These are phyloP conservation scores for Smittium culicis DNA, from an alignment of 371 early-diverging fungal species.

Conservation along the genomic window DNA sequence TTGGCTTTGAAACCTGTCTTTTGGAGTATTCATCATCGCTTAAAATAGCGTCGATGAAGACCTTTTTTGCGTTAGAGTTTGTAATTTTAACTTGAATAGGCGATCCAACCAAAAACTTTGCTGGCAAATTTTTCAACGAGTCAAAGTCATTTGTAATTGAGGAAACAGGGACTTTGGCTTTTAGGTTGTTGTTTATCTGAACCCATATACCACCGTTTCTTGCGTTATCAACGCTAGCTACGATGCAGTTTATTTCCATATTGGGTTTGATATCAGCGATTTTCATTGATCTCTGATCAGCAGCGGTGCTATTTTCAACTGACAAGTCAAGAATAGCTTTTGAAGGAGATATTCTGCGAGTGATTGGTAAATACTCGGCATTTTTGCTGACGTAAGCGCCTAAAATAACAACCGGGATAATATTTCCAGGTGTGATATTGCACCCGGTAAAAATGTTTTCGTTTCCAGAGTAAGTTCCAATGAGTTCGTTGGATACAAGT, in stretches of 20 bases:
- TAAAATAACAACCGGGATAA: conserved; percentile 43
- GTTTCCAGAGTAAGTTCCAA: conserved; percentile 30
- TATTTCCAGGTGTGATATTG: conserved; percentile 24
- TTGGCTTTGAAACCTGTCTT: background rate
- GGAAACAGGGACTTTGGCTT: conserved; percentile 36
- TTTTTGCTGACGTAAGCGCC: conserved; percentile 44
- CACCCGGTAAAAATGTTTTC: conserved; percentile 29
- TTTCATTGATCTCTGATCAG: conserved; percentile 16
- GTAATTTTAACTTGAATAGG: conserved; percentile 43
- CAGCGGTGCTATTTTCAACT: conserved; percentile 13
- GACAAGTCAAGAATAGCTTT: conserved; percentile 39
- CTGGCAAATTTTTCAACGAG: conserved; percentile 32
- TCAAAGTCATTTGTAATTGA: conserved; percentile 35
- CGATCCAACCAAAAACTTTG: conserved; percentile 39
- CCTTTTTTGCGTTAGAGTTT: conserved; percentile 33
- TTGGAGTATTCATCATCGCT: background rate
- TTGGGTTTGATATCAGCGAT: conserved; percentile 38
- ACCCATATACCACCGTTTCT: conserved; percentile 28
- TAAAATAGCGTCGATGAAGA: conserved; percentile 9
- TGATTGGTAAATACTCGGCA: conserved; percentile 46
- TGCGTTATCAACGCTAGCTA: conserved; percentile 35
- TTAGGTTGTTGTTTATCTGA: conserved; percentile 27
- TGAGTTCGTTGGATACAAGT: conserved; percentile 48
- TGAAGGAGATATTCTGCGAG: conserved; percentile 32
- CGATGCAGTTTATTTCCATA: conserved; percentile 38